These are phyloP conservation scores for Tylopilus rubrobrunneus DNA, from an alignment of 768 basidiomycete genomes.

Conservation along the genomic window DNA sequence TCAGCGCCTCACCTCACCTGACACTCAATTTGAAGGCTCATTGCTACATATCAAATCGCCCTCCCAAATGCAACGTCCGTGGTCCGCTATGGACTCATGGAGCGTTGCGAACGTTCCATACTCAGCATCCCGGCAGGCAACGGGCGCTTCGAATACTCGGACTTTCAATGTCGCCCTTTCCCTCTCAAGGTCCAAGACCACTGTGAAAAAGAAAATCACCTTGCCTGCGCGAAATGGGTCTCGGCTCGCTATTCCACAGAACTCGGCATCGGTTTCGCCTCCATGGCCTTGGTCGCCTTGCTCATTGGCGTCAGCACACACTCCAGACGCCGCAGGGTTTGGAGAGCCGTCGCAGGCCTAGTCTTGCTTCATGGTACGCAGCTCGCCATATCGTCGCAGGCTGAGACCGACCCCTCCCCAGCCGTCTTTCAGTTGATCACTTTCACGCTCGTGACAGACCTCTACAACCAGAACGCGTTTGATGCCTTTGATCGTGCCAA, in stretches of 20 bases:
- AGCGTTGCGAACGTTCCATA: slow-evolving; percentile 52
- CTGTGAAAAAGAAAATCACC: slow-evolving; percentile 49
- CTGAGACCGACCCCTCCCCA: slow-evolving; percentile 19
- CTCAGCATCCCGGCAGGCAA: slow-evolving; percentile 45
- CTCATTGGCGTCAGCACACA: slow-evolving; percentile 69
- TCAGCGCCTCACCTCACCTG: slow-evolving; percentile 15
- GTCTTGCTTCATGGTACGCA: slow-evolving; percentile 55
- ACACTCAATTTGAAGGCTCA: slow-evolving; percentile 37
- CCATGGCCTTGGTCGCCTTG: slow-evolving; percentile 53
- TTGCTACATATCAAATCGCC: slow-evolving; percentile 35
- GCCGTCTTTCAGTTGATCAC: slow-evolving; percentile 59
- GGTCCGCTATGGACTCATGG: slow-evolving; percentile 54
- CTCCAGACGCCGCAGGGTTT: slow-evolving; percentile 69
- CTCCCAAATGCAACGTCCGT: slow-evolving; percentile 45
- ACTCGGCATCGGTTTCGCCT: slow-evolving; percentile 61
- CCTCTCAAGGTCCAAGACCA: slow-evolving; percentile 48
- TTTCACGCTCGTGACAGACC: slow-evolving; percentile 61
- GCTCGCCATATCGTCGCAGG: not conserved
- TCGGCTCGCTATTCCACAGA: slow-evolving; percentile 67
- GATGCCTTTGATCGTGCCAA: slow-evolving; percentile 54
- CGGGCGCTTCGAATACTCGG: slow-evolving; percentile 46
- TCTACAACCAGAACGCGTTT: slow-evolving; percentile 45
- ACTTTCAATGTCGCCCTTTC: slow-evolving; percentile 63
- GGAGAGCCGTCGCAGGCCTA: slow-evolving; percentile 68
- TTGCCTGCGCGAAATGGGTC: slow-evolving; percentile 65